These are phyloP conservation scores for Margaritispora aquatica DNA, from an alignment of 495 filamentous ascomycete species.

Conservation along the genomic window DNA sequence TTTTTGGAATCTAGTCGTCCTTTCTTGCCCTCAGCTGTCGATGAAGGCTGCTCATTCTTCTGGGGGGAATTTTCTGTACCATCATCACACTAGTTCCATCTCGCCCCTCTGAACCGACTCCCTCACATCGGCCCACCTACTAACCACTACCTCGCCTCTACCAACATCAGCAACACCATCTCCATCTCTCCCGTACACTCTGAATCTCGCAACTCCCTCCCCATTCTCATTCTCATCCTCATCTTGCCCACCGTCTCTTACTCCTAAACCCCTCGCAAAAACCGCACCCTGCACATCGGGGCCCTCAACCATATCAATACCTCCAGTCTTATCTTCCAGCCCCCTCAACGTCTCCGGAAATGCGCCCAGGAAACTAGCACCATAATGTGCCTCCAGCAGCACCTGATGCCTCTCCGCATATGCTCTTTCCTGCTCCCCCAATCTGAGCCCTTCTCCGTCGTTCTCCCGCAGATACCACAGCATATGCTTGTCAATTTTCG, in stretches of 20 bases:
- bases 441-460: slow-evolving; percentile 37
- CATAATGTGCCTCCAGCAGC: slow-evolving; percentile 75
- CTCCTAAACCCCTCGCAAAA: slow-evolving; percentile 67
- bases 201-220: slow-evolving; percentile 22
- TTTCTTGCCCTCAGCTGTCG: too few species aligned
- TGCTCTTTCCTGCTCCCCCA: slow-evolving; percentile 66
- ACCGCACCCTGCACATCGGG: slow-evolving; percentile 79
- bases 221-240: slow-evolving; percentile 35
- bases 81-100: slow-evolving; percentile 68
- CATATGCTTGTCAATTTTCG: slow-evolving; percentile 75
- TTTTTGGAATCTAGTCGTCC: too few species aligned
- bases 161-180: slow-evolving; percentile 54
- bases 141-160: slow-evolving; percentile 80
- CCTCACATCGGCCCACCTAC: slow-evolving; percentile 79
- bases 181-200: slow-evolving; percentile 49
- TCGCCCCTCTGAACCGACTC: slow-evolving; percentile 63
- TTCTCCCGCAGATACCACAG: slow-evolving; percentile 50
- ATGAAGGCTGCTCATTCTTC: background rate
- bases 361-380: slow-evolving; percentile 67
- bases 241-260: slow-evolving; percentile 40
- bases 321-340: slow-evolving; percentile 84
- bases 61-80: background rate
- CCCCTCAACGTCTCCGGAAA: slow-evolving; percentile 73
- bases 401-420: slow-evolving; percentile 80
- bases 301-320: slow-evolving; percentile 83